phyloP scores from a whole-genome alignment of 768 basidiomycete genomes.

The Tylopilus vinaceipallidus region DNA sequence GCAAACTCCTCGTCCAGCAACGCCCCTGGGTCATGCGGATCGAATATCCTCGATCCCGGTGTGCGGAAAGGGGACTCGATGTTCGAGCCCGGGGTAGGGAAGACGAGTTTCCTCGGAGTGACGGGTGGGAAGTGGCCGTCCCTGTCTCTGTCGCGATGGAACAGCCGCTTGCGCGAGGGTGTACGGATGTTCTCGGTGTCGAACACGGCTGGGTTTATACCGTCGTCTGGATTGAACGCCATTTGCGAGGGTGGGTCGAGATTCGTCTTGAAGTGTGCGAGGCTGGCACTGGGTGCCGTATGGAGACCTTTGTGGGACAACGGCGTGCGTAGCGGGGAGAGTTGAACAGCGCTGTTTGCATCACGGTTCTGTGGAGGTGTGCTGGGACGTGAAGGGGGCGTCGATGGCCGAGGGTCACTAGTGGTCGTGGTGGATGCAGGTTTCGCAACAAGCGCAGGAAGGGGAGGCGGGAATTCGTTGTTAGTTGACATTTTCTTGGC shows the following conservation, averaged over 20 bases:
- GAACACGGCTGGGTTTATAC: slow-evolving; percentile 37
- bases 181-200: slow-evolving; percentile 42
- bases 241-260: slow-evolving; percentile 58
- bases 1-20: slow-evolving; percentile 73
- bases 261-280: slow-evolving; percentile 67
- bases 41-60: slow-evolving; percentile 51
- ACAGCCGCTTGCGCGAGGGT: slow-evolving; percentile 43
- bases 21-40: slow-evolving; percentile 68
- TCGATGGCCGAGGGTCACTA: slow-evolving; percentile 19
- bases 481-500: slow-evolving; percentile 19
- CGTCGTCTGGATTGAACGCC: slow-evolving; percentile 24
- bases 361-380: slow-evolving; percentile 36
- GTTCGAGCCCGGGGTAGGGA: slow-evolving; percentile 26
- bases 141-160: slow-evolving; percentile 28
- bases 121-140: slow-evolving; percentile 33
- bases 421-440: slow-evolving; percentile 13
- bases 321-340: slow-evolving; percentile 65
- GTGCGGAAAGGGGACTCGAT: slow-evolving; percentile 48
- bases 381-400: slow-evolving; percentile 40
- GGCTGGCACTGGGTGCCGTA: slow-evolving; percentile 65
- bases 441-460: slow-evolving; percentile 28
- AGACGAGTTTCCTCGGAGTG: slow-evolving; percentile 45
- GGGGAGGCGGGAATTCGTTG: slow-evolving; percentile 18
- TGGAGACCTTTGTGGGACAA: slow-evolving; percentile 66
- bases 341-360: slow-evolving; percentile 32